Evolutionary conservation across 768 basidiomycete species (phyloP).

Genomic region (Termitomyces sp.): DNA sequence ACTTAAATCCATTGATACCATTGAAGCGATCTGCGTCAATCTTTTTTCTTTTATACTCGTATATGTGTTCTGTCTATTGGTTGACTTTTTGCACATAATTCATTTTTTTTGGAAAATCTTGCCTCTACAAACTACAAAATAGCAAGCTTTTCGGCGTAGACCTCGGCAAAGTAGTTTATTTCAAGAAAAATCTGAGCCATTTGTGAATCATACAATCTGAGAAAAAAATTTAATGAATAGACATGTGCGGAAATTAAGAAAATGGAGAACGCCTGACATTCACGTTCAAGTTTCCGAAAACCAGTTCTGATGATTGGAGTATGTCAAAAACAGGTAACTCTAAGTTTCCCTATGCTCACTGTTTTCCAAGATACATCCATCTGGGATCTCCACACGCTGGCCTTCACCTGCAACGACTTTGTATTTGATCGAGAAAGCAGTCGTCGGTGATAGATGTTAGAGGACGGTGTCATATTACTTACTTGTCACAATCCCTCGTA

Average conservation of each 20-base stretch:
- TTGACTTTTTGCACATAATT: not conserved
- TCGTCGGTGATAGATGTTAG: not conserved
- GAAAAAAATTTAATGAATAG: not conserved
- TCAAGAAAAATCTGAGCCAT: not conserved
- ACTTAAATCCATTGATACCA: constrained; percentile 10
- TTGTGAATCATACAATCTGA: not conserved
- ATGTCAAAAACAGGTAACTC: not conserved
- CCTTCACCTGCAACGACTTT: constrained; percentile 58
- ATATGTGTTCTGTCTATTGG: constrained; percentile 3
- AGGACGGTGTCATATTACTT: not conserved
- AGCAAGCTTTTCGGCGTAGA: not conserved
- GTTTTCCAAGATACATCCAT: constrained; percentile 58
- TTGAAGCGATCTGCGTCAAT: not conserved
- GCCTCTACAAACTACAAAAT: not conserved
- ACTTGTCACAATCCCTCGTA: constrained; percentile 78
- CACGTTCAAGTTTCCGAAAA: constrained; percentile 74
- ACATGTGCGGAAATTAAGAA: not conserved
- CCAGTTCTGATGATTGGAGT: constrained; percentile 41
- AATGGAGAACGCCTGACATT: constrained; percentile 34
- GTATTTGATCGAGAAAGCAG: not conserved
- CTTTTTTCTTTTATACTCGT: not conserved
- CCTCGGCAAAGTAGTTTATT: not conserved
- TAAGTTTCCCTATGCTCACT: constrained; percentile 22
- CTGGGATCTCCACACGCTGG: constrained; percentile 59
- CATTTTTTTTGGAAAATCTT: not conserved